Evolutionary conservation across 108 stramenopile genomes (phyloP).

Genomic region (Chaetoceros muelleri): DNA sequence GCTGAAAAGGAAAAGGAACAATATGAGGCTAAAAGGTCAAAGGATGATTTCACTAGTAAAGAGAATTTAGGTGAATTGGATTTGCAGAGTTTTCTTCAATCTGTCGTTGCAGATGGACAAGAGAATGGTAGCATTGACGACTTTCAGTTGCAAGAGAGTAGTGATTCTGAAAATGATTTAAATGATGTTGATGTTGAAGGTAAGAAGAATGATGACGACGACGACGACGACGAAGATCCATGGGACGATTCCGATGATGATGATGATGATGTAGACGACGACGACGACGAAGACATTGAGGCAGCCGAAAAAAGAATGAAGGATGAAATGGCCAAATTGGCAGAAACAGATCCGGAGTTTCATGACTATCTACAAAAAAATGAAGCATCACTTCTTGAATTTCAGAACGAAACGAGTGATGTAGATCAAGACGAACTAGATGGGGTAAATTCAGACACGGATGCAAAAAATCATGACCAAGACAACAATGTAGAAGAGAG

Average conservation of each 20-base stretch:
- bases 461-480: slow-evolving; percentile 10
- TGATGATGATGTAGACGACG: slow-evolving; percentile 27
- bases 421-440: slow-evolving; percentile 30
- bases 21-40: neutral
- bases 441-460: slow-evolving; percentile 22
- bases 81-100: slow-evolving; percentile 1
- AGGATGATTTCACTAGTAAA: slow-evolving; percentile 7
- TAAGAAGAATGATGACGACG: slow-evolving; percentile 11
- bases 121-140: slow-evolving; percentile 10
- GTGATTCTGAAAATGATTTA: slow-evolving; percentile 11
- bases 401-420: slow-evolving; percentile 42
- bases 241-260: slow-evolving; percentile 13
- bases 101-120: slow-evolving; percentile 19
- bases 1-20: slow-evolving; percentile 1
- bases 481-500: slow-evolving; percentile 6
- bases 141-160: slow-evolving; percentile 19
- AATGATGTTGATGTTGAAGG: slow-evolving; percentile 26
- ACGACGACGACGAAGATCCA: slow-evolving; percentile 1
- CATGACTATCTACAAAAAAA: slow-evolving; percentile 80
- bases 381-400: slow-evolving; percentile 63
- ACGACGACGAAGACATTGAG: slow-evolving; percentile 71
- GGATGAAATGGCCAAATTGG: slow-evolving; percentile 61
- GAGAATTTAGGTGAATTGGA: neutral
- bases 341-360: slow-evolving; percentile 82
- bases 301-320: slow-evolving; percentile 63